Conservation (phyloP, 1,139 yeast genomes). For the Saccharomyces pastorianus region DNA sequence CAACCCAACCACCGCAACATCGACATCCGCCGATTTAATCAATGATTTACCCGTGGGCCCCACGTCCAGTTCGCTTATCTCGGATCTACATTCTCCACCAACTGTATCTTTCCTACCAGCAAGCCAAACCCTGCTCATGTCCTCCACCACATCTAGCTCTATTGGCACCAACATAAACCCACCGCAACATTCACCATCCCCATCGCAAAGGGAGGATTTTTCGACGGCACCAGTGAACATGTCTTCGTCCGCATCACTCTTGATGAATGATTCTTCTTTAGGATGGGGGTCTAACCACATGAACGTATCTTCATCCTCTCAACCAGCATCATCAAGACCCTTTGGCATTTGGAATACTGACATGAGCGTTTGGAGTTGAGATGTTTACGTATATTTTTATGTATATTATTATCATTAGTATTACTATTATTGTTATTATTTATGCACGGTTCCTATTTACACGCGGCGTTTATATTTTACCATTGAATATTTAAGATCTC, state of each 20-base stretch:
- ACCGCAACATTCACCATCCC: background rate
- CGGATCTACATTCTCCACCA: background rate
- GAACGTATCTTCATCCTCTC: constrained; percentile 17
- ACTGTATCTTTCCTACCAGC: background rate
- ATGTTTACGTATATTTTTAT: constrained; percentile 3
- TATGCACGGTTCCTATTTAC: constrained; percentile 4
- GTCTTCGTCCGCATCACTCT: constrained; percentile 1
- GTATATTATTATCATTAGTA: constrained; percentile 2
- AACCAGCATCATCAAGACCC: constrained; percentile 8
- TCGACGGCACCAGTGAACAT: background rate
- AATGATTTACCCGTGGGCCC: background rate
- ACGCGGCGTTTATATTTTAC: constrained; percentile 4
- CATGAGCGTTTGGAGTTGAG: constrained; percentile 32
- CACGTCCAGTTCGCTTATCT: background rate
- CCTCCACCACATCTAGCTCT: background rate
- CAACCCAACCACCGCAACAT: background rate
- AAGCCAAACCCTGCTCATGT: constrained; percentile 1
- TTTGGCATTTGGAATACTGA: constrained; percentile 31
- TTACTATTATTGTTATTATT: constrained; percentile 1
- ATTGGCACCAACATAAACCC: background rate
- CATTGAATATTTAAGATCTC: constrained; percentile 18
- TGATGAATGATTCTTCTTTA: constrained; percentile 18
- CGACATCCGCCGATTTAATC: background rate
- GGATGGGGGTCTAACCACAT: constrained; percentile 25
- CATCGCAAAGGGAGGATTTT: background rate